Percentiles rank a stretch among this genome's conserved stretches.
Conservation (phyloP, 208 protist genomes). For the Trichomonas vaginalis region DNA sequence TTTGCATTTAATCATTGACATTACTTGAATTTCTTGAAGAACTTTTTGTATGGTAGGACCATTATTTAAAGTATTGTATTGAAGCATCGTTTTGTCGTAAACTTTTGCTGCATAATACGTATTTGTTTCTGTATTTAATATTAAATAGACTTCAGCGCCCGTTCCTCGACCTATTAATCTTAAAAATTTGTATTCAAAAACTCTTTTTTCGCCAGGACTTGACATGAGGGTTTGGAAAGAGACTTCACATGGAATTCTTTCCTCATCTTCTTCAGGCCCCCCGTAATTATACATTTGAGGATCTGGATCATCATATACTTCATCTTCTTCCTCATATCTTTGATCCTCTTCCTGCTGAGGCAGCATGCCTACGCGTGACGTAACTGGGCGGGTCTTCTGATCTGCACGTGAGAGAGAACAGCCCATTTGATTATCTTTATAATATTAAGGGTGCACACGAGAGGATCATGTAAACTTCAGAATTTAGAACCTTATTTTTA, state of each 20-base stretch:
- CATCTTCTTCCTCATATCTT: not conserved
- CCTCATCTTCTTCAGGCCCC: not conserved
- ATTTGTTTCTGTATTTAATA: not conserved
- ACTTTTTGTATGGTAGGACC: not conserved
- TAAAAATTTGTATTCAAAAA: not conserved
- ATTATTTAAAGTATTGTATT: not conserved
- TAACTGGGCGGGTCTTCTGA: not conserved
- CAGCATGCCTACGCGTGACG: not conserved
- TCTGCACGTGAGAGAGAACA: not conserved
- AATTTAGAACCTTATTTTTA: no score
- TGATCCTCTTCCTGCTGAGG: not conserved
- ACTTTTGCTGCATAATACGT: not conserved
- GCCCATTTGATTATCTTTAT: no score
- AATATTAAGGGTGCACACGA: no score
- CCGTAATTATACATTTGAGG: not conserved
- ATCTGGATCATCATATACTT: not conserved
- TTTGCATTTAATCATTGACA: not conserved
- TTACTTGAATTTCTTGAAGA: not conserved
- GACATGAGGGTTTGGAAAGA: not conserved
- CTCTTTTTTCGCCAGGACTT: not conserved
- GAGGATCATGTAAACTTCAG: no score
- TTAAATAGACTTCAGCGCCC: not conserved
- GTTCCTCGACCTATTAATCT: not conserved
- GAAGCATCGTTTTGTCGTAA: not conserved
- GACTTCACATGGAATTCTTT: not conserved